Conservation (phyloP, 768 basidiomycete species). For the Hebeloma cylindrosporum region DNA sequence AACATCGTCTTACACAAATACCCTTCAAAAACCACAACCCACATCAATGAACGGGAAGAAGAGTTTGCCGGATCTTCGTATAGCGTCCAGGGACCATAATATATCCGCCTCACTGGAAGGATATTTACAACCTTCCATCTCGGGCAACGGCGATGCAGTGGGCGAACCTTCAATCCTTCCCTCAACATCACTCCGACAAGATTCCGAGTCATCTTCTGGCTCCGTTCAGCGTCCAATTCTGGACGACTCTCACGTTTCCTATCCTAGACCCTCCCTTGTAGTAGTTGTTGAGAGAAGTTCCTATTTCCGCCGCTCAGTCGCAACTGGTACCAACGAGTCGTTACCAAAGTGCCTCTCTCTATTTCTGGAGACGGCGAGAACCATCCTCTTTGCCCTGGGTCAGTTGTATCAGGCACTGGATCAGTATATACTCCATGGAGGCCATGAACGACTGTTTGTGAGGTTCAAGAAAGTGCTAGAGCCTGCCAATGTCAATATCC, state of each 20-base stretch:
- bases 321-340: constrained; percentile 64
- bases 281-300: constrained; percentile 84
- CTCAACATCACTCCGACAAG: constrained; percentile 24
- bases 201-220: constrained; percentile 42
- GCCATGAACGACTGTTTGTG: constrained; percentile 79
- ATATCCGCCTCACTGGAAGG: constrained; percentile 14
- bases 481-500: constrained; percentile 79
- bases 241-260: constrained; percentile 29
- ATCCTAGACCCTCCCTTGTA: constrained; percentile 49
- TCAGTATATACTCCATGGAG: constrained; percentile 81
- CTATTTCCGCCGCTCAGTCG: constrained; percentile 92
- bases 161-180: constrained; percentile 8
- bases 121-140: neutral
- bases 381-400: constrained; percentile 87
- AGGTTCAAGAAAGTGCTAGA: constrained; percentile 84
- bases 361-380: constrained; percentile 86
- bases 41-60: constrained; percentile 57
- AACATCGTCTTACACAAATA: constrained; percentile 36
- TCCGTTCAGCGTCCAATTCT: constrained; percentile 27
- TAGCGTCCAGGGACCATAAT: constrained; percentile 11
- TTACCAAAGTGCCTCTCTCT: constrained; percentile 69
- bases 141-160: neutral
- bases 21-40: constrained; percentile 25
- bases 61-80: constrained; percentile 81
- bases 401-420: constrained; percentile 89